Evolutionary conservation across 106 monocot genomes (phyloP).

Genomic region (Narthecium ossifragum): DNA sequence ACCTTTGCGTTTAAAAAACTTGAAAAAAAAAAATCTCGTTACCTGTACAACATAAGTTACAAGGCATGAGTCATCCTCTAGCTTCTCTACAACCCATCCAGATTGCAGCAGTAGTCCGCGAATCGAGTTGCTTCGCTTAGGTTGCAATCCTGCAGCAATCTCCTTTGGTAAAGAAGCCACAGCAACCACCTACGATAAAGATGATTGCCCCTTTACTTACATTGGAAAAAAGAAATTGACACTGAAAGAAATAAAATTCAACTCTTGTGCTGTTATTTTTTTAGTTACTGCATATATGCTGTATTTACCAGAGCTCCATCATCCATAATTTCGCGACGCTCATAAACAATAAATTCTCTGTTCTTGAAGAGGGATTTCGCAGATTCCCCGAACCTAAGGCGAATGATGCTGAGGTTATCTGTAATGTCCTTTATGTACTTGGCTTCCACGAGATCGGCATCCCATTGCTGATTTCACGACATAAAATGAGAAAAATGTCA

Average conservation of each 20-base stretch:
- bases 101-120: constrained; percentile 75
- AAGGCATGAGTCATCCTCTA: constrained; percentile 62
- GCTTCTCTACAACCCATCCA: constrained; percentile 90
- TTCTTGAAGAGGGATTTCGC: constrained; percentile 71
- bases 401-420: constrained; percentile 71
- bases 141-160: constrained; percentile 76
- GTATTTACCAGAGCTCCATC: constrained; percentile 75
- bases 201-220: background rate
- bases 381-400: constrained; percentile 64
- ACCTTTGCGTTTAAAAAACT: constrained; percentile 6
- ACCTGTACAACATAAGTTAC: constrained; percentile 91
- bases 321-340: constrained; percentile 73
- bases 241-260: too few relatives aligned
- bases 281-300: background rate
- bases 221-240: background rate
- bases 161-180: constrained; percentile 88
- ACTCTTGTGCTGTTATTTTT: background rate
- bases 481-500: constrained; percentile 4
- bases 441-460: constrained; percentile 63
- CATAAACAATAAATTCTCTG: constrained; percentile 84
- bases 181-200: constrained; percentile 85
- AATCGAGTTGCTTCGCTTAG: constrained; percentile 50
- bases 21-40: constrained; percentile 4
- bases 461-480: constrained; percentile 65
- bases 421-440: constrained; percentile 65